Evolutionary conservation across 225 moss, liverwort and hornwort species (phyloP).

Genomic region (Ulota crispa): DNA sequence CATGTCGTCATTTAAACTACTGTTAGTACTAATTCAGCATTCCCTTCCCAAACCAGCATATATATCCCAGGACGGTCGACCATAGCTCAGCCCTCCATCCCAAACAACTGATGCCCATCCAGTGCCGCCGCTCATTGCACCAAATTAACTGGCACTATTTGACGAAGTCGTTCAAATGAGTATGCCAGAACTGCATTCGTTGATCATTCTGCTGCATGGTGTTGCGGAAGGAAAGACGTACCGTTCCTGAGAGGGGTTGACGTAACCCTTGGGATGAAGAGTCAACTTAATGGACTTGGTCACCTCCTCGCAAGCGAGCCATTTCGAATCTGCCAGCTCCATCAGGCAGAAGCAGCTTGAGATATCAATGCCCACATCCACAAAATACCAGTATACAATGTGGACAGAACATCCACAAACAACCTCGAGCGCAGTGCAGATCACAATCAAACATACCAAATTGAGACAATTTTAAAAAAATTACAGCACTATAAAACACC

Average conservation of each 20-base stretch:
- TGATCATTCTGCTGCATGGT: not conserved
- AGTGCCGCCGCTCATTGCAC: not conserved
- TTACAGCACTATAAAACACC: not conserved
- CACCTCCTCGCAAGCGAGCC: not conserved
- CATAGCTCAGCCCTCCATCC: not conserved
- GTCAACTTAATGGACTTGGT: constrained; percentile 19
- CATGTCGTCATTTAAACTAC: not conserved
- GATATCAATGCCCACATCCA: not conserved
- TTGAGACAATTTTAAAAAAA: not conserved
- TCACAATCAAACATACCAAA: not conserved
- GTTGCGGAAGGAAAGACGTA: not conserved
- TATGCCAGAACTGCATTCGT: not conserved
- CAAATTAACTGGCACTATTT: not conserved
- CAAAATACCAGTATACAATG: not conserved
- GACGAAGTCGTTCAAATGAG: not conserved
- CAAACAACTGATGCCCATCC: not conserved
- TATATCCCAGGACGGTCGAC: not conserved
- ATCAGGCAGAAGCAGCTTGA: not conserved
- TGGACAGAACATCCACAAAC: not conserved
- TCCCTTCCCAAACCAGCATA: not conserved
- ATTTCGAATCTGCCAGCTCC: constrained; percentile 24
- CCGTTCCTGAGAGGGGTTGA: not conserved
- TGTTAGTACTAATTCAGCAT: not conserved
- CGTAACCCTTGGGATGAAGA: constrained; percentile 13
- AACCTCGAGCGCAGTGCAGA: not conserved